A percentile compares a stretch with the other conserved stretches of the same genome.
These are phyloP conservation scores for Daldinia childiae DNA, from an alignment of 495 filamentous ascomycete species.

Conservation along the genomic window DNA sequence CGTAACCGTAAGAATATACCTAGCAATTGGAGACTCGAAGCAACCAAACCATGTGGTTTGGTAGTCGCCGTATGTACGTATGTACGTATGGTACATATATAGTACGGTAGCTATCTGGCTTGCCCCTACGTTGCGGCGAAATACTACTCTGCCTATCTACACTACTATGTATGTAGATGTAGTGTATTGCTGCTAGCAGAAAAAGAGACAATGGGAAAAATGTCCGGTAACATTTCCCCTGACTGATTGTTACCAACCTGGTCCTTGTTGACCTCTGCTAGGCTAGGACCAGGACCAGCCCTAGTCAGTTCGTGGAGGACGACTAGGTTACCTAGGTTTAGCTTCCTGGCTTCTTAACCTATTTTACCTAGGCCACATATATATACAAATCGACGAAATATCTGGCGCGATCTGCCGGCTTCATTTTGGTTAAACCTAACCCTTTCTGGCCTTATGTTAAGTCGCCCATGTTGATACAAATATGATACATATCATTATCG, in stretches of 20 bases:
- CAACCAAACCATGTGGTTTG: constrained; percentile 50
- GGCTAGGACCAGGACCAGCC: background rate
- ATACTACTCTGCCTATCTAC: constrained; percentile 17
- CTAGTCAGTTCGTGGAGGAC: constrained; percentile 33
- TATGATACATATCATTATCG: constrained; percentile 32
- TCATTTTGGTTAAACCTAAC: constrained; percentile 34
- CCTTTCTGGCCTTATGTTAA: constrained; percentile 20
- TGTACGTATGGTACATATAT: constrained; percentile 7
- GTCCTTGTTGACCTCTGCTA: constrained; percentile 28
- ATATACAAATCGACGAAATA: constrained; percentile 6
- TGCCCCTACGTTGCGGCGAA: constrained; percentile 38
- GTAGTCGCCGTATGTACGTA: constrained; percentile 37
- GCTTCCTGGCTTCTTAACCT: constrained; percentile 12
- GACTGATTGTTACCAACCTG: constrained; percentile 41
- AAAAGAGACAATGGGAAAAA: constrained; percentile 30
- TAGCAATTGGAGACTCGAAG: constrained; percentile 38
- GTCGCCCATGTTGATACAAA: constrained; percentile 37
- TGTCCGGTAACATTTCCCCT: constrained; percentile 45
- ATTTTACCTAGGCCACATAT: constrained; percentile 27
- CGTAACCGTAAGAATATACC: constrained; percentile 18
- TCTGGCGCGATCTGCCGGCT: constrained; percentile 41
- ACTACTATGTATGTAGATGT: constrained; percentile 19
- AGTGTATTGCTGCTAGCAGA: background rate
- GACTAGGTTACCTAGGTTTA: constrained; percentile 1
- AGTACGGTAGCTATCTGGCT: constrained; percentile 4